Base-by-base conservation (phyloP, 805 yeast genomes). In the Metschnikowia baotianmanensis region DNA sequence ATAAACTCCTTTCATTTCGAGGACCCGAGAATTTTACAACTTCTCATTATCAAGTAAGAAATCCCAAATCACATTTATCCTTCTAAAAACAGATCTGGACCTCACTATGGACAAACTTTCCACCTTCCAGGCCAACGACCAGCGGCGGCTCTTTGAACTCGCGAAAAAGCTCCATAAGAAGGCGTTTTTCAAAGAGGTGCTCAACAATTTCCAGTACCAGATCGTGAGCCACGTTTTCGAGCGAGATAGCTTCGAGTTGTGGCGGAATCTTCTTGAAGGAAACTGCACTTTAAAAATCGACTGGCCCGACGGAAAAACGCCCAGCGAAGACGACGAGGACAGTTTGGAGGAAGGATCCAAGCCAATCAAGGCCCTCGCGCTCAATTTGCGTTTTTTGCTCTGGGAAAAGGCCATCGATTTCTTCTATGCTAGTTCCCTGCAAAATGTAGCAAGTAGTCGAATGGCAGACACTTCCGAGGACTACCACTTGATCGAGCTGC, bases 321-420 rank as follows among this genome's bases (percentile, higher is more conserved):
- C 36, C 2, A 44, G 29, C 18, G 45, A 46, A 12, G 39, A 38
- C n/a, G 44, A 47, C 6, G 40, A 43, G 11, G 65, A 60, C 15
- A 65, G 67, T 36, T 43, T 74, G 62, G 57, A 75, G 65, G 83
- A 57, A 64, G 80, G 59, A 47, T 21, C 47, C 11, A 55, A 51
- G 16, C 59, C 68, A 19, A 45, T 65, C 17, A 56, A 56, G 29
- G 42, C 58, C 35, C 48, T 84, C 30, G 82, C 88, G 5, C 64
- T 83, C 34, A 83, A 78, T 46, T 62, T 83, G 17, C 67, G 91
- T 47, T 83, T 82, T 50, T 71, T 83, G 10, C 63, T 85, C 18
- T 85, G 86, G 78, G 90, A 84, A 52, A 80, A 77, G 55, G 89
- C 83, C 16, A 70, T 80, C 8, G 83, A 79, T 53, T 64, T 56